Evolutionary conservation across 1,284 basidiomycete genomes (phyloP).

Genomic region (Phenoliferia sp.): DNA sequence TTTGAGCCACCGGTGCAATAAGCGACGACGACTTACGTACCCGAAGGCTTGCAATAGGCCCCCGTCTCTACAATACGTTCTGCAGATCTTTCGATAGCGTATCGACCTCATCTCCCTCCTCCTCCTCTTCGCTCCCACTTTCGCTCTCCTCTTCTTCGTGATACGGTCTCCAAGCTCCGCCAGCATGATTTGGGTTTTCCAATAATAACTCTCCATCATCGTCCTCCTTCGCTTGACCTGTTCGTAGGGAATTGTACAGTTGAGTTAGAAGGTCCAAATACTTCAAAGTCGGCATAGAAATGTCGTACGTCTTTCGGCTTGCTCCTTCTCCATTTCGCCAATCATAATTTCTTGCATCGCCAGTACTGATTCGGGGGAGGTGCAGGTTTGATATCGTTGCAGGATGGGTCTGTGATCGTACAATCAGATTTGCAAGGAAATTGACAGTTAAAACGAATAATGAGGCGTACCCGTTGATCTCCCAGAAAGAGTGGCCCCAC

Average conservation of each 20-base stretch:
- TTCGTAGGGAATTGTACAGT: not conserved
- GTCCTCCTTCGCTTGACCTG: slow-evolving; percentile 32
- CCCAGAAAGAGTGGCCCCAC: slow-evolving; percentile 80
- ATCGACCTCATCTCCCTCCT: slow-evolving; percentile 42
- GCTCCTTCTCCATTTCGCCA: slow-evolving; percentile 62
- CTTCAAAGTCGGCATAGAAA: not conserved
- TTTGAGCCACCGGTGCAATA: no score
- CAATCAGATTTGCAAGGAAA: not conserved
- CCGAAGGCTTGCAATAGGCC: no score
- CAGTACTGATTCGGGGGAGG: slow-evolving; percentile 58
- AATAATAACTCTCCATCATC: slow-evolving; percentile 53
- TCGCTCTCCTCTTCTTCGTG: slow-evolving; percentile 32
- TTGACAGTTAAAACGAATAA: not conserved
- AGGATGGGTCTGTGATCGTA: slow-evolving; percentile 52
- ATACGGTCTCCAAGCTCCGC: slow-evolving; percentile 18
- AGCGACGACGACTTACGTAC: no score
- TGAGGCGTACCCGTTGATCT: slow-evolving; percentile 64
- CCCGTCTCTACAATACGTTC: no score
- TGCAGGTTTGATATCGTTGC: slow-evolving; percentile 66
- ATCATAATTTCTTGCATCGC: slow-evolving; percentile 69
- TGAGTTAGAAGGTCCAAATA: no score
- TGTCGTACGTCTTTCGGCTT: slow-evolving; percentile 51
- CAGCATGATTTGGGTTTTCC: slow-evolving; percentile 55
- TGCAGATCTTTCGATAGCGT: no score
- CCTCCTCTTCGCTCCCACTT: slow-evolving; percentile 39